Evolutionary conservation across 306 rosid species (phyloP).

Genomic region (Pueraria montana): DNA sequence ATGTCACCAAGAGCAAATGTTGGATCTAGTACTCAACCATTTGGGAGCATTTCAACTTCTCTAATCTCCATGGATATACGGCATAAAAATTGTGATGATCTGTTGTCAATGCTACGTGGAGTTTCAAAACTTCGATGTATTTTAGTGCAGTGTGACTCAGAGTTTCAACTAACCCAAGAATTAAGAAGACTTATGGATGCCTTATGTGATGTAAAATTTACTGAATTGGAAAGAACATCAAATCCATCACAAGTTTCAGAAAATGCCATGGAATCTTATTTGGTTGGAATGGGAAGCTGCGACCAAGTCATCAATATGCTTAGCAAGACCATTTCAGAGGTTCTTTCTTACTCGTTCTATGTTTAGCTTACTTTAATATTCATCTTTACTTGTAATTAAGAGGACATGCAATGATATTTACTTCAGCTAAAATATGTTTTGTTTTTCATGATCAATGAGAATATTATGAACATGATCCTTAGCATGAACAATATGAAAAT

Average conservation of each 20-base stretch:
- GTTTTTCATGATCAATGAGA: neutral
- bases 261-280: neutral
- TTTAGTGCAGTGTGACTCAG: neutral
- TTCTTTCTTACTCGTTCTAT: slow-evolving; percentile 18
- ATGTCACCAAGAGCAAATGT: slow-evolving; percentile 26
- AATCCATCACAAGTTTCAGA: neutral
- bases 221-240: neutral
- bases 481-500: too few relatives aligned
- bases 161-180: neutral
- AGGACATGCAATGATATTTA: neutral
- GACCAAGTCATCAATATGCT: slow-evolving; percentile 10
- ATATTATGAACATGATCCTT: neutral
- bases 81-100: neutral
- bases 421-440: neutral
- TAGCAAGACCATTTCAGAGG: slow-evolving; percentile 40
- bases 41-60: slow-evolving; percentile 3
- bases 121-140: slow-evolving; percentile 29
- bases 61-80: neutral
- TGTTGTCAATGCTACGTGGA: neutral
- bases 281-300: slow-evolving; percentile 38
- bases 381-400: neutral
- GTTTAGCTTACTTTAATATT: neutral
- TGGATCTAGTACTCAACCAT: neutral
- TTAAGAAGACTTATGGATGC: slow-evolving; percentile 9
- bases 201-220: neutral